Conservation (phyloP, 2,329 filamentous ascomycete species). For the Fusarium praegraminearum region DNA sequence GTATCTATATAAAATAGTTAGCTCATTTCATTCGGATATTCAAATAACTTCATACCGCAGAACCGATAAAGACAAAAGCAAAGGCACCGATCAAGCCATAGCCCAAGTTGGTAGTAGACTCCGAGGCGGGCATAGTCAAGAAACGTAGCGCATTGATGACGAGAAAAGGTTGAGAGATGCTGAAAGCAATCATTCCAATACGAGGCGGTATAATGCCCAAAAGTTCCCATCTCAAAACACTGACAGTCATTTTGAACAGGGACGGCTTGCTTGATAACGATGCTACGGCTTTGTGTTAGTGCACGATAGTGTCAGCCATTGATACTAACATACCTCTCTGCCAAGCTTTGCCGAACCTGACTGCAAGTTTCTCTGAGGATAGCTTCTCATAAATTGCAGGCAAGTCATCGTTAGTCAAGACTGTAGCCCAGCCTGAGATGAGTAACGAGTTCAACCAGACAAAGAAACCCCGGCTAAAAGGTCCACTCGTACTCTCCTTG, state of each 20-base stretch:
- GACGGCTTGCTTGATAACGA: conserved; percentile 39
- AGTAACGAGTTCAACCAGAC: conserved; percentile 59
- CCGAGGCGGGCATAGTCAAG: conserved; percentile 42
- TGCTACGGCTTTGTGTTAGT: conserved; percentile 24
- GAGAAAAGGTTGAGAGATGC: conserved; percentile 51
- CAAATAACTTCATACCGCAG: conserved; percentile 38
- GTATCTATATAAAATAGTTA: conserved; percentile 1
- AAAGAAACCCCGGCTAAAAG: conserved; percentile 50
- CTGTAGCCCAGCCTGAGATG: conserved; percentile 58
- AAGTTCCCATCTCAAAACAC: conserved; percentile 50
- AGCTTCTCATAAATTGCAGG: conserved; percentile 50
- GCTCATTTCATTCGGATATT: rapidly evolving
- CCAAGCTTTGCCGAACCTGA: conserved; percentile 44
- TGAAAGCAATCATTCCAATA: conserved; percentile 47
- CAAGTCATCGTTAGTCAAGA: conserved; percentile 46
- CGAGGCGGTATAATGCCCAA: conserved; percentile 47
- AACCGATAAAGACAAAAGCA: conserved; percentile 50
- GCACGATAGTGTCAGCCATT: rapidly evolving
- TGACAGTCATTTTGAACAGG: conserved; percentile 45
- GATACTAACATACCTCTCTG: conserved; percentile 30
- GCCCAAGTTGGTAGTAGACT: conserved; percentile 45
- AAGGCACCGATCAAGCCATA: conserved; percentile 52
- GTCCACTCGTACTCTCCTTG: conserved; percentile 62
- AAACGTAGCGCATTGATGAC: conserved; percentile 48
- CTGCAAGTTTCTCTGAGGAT: conserved; percentile 46